These are phyloP conservation scores for Cucurbita argyrosperma DNA, from an alignment of 306 rosid genomes.

Conservation along the genomic window DNA sequence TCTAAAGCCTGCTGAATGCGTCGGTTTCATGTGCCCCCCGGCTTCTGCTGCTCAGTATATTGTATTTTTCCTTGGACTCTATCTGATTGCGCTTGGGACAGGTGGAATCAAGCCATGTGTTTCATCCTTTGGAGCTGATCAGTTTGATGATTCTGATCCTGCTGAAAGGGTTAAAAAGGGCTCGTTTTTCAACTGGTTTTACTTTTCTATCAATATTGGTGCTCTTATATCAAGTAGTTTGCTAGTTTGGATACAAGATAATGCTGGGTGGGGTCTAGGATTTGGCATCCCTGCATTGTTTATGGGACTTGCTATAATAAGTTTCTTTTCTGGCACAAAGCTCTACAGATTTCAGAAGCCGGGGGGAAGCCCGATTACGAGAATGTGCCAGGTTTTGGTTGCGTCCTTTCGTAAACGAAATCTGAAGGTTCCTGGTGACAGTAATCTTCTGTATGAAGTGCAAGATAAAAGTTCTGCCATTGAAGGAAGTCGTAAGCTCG, in stretches of 20 bases:
- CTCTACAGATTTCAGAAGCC: conserved; percentile 93
- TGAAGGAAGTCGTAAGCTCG: conserved; percentile 89
- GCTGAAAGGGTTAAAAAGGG: conserved; percentile 79
- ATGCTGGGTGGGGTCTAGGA: conserved; percentile 95
- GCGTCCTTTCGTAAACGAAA: conserved; percentile 59
- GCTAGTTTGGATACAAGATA: conserved; percentile 85
- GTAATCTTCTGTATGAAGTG: conserved; percentile 59
- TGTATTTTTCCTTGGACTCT: conserved; percentile 84
- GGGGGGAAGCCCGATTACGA: conserved; percentile 86
- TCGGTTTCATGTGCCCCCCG: conserved; percentile 55
- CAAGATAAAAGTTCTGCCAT: conserved; percentile 68
- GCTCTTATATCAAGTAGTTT: conserved; percentile 78
- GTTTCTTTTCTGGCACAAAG: conserved; percentile 75
- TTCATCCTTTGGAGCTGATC: conserved; percentile 91
- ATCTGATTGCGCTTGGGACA: conserved; percentile 90
- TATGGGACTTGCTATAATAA: conserved; percentile 69
- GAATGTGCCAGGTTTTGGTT: conserved; percentile 93
- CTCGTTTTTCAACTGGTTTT: conserved; percentile 95
- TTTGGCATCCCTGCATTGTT: conserved; percentile 90
- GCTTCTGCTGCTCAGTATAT: conserved; percentile 77
- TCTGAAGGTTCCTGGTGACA: conserved; percentile 56
- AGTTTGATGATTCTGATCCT: conserved; percentile 90
- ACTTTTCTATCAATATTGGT: conserved; percentile 81
- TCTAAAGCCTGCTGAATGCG: conserved; percentile 55
- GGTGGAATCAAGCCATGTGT: conserved; percentile 97